Base-by-base conservation (phyloP, 257 asterid genomes). In the Ilex asprella region DNA sequence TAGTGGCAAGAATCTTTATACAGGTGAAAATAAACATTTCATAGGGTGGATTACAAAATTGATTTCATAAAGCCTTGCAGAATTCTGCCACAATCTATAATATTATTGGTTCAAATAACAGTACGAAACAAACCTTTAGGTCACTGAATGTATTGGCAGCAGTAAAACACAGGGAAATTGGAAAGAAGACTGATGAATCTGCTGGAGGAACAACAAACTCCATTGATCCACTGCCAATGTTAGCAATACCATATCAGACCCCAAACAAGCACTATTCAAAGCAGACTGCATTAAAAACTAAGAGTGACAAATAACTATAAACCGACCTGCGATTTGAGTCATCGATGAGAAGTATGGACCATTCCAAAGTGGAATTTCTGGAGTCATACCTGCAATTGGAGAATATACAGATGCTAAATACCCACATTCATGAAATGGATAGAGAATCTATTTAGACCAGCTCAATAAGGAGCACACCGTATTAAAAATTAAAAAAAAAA, bases 261-360 rank as follows among this genome's bases (percentile, higher is more conserved):
- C 56, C 41, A 62, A 55, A 64, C 60, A 69, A 68, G 68, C 65
- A 41, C 21, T 8, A 35, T 35, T 8, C 61, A 73, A 39, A 3
- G 41, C 41, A 35, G 8, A 35, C 41, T 35, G 41, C 41, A 49
- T 12, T 16, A 21, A 43, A 60, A 63, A 55, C 31, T 30, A 57
- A 69, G 39, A 59, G 7, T 5, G 14, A 60, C 74, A 60, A 21
- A 16, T 29, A 39, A 66, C 16, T 13, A 64, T n/a, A 54, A 74
- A 65, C 81, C 68, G 13, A 91, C 98, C 98, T 88, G 84, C 96
- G 89, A 67, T 91, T 91, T 12, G 95, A 86, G 81, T 84, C 76
- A 75, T 91, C 98, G 65, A 91, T 78, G 68, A 88, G 96, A 58
- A 81, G 71, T 59, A 91, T 81, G 70, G 98, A 78, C 98, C 98